A percentile compares a stretch with the other conserved stretches of the same genome.
These are phyloP conservation scores for Ustilago sp. DNA, from an alignment of 1,284 basidiomycete genomes.

Conservation along the genomic window DNA sequence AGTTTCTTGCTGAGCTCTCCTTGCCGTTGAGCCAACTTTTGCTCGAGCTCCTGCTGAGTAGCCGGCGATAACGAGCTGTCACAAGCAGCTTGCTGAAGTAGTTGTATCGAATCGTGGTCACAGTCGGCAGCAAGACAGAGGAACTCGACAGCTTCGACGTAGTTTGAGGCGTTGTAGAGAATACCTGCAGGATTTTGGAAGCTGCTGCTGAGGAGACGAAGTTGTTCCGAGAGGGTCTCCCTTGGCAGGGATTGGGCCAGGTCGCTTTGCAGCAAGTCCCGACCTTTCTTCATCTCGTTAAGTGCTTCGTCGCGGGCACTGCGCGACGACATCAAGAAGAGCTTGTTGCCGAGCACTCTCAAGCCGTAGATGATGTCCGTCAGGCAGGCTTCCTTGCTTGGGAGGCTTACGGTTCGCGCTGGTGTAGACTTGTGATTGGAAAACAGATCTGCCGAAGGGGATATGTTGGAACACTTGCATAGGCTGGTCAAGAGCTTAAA, in stretches of 20 bases:
- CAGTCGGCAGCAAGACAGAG: conserved; percentile 56
- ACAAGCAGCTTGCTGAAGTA: background rate
- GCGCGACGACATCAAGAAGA: conserved; percentile 29
- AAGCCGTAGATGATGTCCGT: conserved; percentile 39
- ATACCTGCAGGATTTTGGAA: conserved; percentile 70
- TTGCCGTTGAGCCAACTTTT: conserved; percentile 12
- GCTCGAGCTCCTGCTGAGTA: conserved; percentile 18
- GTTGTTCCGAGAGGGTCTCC: conserved; percentile 26
- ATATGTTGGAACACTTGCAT: background rate
- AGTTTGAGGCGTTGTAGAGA: conserved; percentile 66
- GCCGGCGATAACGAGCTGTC: background rate
- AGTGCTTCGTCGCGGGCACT: conserved; percentile 26
- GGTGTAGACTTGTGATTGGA: conserved; percentile 9
- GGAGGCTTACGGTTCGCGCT: conserved; percentile 18
- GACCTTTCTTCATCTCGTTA: conserved; percentile 25
- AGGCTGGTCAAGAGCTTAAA: conserved; percentile 32
- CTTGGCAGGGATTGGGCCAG: conserved; percentile 8
- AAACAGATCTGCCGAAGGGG: background rate
- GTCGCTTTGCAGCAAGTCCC: conserved; percentile 14
- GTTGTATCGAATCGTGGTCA: conserved; percentile 30
- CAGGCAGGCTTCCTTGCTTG: conserved; percentile 27
- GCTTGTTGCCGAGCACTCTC: conserved; percentile 43
- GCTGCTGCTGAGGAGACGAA: conserved; percentile 59
- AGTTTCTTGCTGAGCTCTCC: conserved; percentile 35
- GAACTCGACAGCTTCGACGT: conserved; percentile 61